phyloP scores from a whole-genome alignment of 2,329 filamentous ascomycete genomes.

The Ramularia endophylla region DNA sequence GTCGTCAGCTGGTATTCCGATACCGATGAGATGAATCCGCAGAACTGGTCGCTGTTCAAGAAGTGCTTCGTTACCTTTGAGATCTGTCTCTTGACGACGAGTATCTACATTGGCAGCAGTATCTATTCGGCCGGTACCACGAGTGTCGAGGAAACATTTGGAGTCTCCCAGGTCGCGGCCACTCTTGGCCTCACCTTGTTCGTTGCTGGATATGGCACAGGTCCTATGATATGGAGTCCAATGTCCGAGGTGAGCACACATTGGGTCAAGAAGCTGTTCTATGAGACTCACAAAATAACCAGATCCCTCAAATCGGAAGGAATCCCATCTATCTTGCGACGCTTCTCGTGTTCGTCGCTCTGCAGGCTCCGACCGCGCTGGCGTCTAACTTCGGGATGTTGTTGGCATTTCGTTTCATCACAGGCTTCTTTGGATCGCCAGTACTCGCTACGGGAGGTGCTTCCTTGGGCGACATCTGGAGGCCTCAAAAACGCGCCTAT shows the following conservation, averaged over 20 bases:
- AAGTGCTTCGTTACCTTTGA: constrained; percentile 42
- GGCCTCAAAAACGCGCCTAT: constrained; percentile 34
- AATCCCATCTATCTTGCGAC: constrained; percentile 46
- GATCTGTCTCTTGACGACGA: constrained; percentile 44
- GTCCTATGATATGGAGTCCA: constrained; percentile 14
- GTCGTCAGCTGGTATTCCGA: constrained; percentile 49
- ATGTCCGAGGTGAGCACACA: neutral
- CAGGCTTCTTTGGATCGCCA: constrained; percentile 46
- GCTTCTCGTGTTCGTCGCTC: constrained; percentile 44
- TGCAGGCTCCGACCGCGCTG: constrained; percentile 45
- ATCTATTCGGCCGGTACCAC: constrained; percentile 46
- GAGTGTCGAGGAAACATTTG: constrained; percentile 39
- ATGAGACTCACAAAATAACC: constrained; percentile 36
- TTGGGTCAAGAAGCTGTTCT: neutral
- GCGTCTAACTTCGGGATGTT: constrained; percentile 49
- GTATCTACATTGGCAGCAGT: constrained; percentile 47
- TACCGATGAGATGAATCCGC: constrained; percentile 36
- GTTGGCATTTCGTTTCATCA: constrained; percentile 48
- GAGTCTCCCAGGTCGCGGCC: constrained; percentile 40
- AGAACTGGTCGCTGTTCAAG: constrained; percentile 36
- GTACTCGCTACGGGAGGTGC: constrained; percentile 43
- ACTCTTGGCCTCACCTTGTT: constrained; percentile 47
- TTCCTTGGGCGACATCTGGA: constrained; percentile 40
- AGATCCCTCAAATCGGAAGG: constrained; percentile 46
- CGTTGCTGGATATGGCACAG: constrained; percentile 46